These are phyloP conservation scores for Endocarpon pusillum DNA, from an alignment of 495 filamentous ascomycete species.

Conservation along the genomic window DNA sequence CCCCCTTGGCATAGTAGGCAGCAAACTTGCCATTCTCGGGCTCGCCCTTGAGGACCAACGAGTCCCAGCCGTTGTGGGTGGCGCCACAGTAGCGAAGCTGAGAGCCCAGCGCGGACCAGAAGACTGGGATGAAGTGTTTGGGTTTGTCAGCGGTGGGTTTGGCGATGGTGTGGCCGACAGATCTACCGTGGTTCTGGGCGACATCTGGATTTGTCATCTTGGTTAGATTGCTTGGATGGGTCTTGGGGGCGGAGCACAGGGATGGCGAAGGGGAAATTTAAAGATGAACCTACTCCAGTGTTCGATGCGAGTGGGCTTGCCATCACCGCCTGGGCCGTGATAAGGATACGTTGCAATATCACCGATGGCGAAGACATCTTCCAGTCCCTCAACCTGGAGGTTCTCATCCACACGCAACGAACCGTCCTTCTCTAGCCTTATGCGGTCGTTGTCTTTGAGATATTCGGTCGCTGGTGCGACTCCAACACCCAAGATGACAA, in stretches of 20 bases:
- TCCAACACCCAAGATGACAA: conserved; percentile 82
- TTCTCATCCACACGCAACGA: conserved; percentile 60
- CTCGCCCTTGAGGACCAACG: conserved; percentile 59
- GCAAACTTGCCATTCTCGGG: conserved; percentile 69
- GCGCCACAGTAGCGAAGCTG: conserved; percentile 89
- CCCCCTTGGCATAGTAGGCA: conserved; percentile 75
- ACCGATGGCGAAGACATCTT: conserved; percentile 81
- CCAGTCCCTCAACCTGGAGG: conserved; percentile 54
- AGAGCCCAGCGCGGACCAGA: conserved; percentile 83
- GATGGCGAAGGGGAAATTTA: too few relatives aligned
- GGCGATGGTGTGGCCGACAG: conserved; percentile 56
- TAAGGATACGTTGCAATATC: conserved; percentile 96
- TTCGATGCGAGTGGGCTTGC: conserved; percentile 59
- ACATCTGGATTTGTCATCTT: too few relatives aligned
- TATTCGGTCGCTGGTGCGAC: conserved; percentile 76
- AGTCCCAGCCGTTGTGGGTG: conserved; percentile 65
- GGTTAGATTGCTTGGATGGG: too few relatives aligned
- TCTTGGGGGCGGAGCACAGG: too few relatives aligned
- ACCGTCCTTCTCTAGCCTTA: conserved; percentile 61
- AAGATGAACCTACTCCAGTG: too few relatives aligned
- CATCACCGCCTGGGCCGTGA: conserved; percentile 67
- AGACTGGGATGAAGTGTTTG: conserved; percentile 74
- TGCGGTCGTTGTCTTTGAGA: conserved; percentile 49
- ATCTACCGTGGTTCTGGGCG: conserved; percentile 77
- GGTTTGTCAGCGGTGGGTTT: conserved; percentile 38